phyloP scores from a whole-genome alignment of 805 yeast species.

The Phaffomyces antillensis region DNA sequence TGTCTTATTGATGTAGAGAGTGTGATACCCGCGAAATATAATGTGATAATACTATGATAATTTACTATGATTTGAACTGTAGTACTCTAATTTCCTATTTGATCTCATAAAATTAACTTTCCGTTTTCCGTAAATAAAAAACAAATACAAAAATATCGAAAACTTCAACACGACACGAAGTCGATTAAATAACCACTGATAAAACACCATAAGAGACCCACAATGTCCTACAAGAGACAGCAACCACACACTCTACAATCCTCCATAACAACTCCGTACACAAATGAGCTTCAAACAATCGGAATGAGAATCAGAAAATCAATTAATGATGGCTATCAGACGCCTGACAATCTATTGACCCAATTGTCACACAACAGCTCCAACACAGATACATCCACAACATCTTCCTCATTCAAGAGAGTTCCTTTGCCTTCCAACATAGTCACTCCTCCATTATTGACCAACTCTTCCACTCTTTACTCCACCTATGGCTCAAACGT shows the following conservation, averaged over 20 bases:
- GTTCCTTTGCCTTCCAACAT: slow-evolving; percentile 29
- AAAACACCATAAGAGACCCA: background rate
- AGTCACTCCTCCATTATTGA: slow-evolving; percentile 28
- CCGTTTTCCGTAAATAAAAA: no score
- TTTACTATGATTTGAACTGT: no score
- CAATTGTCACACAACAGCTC: slow-evolving; percentile 3
- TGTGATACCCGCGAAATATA: no score
- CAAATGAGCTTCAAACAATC: slow-evolving; percentile 40
- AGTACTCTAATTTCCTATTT: no score
- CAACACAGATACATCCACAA: slow-evolving; percentile 16
- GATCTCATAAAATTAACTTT: no score
- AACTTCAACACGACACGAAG: no score
- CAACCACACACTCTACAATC: slow-evolving; percentile 19
- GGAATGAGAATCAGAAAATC: slow-evolving; percentile 72
- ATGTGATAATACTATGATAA: no score
- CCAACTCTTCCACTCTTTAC: slow-evolving; percentile 24
- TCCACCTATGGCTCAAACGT: slow-evolving; percentile 29
- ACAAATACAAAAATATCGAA: background rate
- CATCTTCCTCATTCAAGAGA: slow-evolving; percentile 22
- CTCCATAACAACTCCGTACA: slow-evolving; percentile 28
- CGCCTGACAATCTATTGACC: slow-evolving; percentile 12
- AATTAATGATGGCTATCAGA: slow-evolving; percentile 52
- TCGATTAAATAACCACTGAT: no score
- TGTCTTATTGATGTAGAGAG: background rate
- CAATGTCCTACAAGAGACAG: slow-evolving; percentile 30